A percentile compares a stretch with the other conserved stretches of the same genome.
phyloP scores from a whole-genome alignment of 169 alveolate species.

The Plasmodium coatneyi region DNA sequence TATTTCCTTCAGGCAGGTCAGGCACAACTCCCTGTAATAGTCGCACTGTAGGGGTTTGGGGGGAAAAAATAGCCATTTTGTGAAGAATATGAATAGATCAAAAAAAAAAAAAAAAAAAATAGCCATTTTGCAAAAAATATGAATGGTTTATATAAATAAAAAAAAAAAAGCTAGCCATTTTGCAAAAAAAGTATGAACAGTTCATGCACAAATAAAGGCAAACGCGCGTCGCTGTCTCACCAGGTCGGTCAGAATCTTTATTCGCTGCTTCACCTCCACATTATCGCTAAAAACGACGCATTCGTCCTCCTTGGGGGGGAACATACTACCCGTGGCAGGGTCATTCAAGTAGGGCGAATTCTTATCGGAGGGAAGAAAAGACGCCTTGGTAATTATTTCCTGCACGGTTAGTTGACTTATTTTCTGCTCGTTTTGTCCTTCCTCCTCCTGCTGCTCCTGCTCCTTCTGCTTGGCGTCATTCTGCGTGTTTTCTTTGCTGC shows the following conservation, averaged over 20 bases:
- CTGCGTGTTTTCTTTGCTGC: not conserved
- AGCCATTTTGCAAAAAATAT: not conserved
- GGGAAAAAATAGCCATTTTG: not conserved
- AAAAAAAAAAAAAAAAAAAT: not conserved
- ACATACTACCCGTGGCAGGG: no score
- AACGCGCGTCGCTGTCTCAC: not conserved
- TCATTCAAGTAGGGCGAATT: constrained; percentile 10
- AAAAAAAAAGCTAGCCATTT: not conserved
- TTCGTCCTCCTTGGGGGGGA: not conserved
- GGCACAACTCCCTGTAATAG: constrained; percentile 47
- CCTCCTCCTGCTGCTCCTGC: constrained; percentile 7
- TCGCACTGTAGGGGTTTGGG: constrained; percentile 30
- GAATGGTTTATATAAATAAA: not conserved
- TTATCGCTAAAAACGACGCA: not conserved
- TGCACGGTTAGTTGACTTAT: constrained; percentile 5
- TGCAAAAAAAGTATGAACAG: not conserved
- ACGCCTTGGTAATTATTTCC: constrained; percentile 49
- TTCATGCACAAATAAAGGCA: not conserved
- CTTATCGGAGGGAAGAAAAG: constrained; percentile 7
- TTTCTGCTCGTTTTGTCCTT: constrained; percentile 21
- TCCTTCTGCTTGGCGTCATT: not conserved
- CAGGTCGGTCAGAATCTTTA: constrained; percentile 31
- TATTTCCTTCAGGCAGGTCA: constrained; percentile 65
- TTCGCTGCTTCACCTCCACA: constrained; percentile 13
- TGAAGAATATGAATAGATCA: not conserved